Conservation (phyloP, 140 eudicot species). For the Oenanthe javanica region DNA sequence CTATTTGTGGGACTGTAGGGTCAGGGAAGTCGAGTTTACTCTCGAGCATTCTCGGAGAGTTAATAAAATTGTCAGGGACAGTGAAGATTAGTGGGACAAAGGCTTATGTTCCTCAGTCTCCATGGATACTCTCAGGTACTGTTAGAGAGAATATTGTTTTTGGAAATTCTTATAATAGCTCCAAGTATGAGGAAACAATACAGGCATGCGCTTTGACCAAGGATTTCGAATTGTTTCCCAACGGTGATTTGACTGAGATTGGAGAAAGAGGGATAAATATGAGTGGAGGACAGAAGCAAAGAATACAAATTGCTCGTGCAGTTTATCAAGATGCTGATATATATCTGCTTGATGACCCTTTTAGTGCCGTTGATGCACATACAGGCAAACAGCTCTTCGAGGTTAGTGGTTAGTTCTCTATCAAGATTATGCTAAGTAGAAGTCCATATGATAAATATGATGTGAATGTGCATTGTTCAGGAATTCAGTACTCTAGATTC, state of each 20-base stretch:
- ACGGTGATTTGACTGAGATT: slow-evolving; percentile 81
- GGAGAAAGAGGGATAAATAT: slow-evolving; percentile 97
- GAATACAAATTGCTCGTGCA: slow-evolving; percentile 99
- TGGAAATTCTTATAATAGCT: slow-evolving; percentile 50
- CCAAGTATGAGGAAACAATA: slow-evolving; percentile 50
- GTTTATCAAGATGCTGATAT: slow-evolving; percentile 94
- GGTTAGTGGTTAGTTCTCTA: slow-evolving; percentile 26
- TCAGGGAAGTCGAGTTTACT: slow-evolving; percentile 92
- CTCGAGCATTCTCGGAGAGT: slow-evolving; percentile 78
- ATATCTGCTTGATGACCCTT: slow-evolving; percentile 92
- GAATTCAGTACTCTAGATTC: background rate
- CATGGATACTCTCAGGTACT: slow-evolving; percentile 87
- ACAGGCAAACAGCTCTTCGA: slow-evolving; percentile 88
- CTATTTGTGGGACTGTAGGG: slow-evolving; percentile 93
- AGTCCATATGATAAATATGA: background rate
- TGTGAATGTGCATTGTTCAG: background rate
- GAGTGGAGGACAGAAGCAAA: slow-evolving; percentile 99
- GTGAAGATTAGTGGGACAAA: slow-evolving; percentile 67
- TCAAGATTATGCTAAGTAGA: background rate
- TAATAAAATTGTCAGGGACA: slow-evolving; percentile 59
- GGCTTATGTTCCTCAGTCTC: slow-evolving; percentile 95
- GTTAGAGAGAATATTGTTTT: slow-evolving; percentile 84
- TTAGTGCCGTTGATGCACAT: slow-evolving; percentile 97
- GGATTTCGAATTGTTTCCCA: slow-evolving; percentile 79
- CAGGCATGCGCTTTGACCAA: slow-evolving; percentile 82